Percentiles rank a stretch among this genome's conserved stretches.
Conservation (phyloP, 176 grass and related monocot genomes). For the Echinochloa phyllopogon region DNA sequence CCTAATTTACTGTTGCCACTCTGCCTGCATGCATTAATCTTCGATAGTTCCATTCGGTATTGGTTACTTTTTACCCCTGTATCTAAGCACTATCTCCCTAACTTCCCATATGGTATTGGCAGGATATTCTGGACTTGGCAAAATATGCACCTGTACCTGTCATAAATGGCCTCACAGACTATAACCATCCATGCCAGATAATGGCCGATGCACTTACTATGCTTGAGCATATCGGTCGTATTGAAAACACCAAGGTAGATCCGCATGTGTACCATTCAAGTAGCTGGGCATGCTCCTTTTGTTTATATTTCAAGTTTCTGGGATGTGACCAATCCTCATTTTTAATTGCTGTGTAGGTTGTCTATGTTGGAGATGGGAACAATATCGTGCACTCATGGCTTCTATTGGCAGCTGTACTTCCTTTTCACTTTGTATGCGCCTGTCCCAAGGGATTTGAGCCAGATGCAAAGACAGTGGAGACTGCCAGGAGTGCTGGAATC, state of each 20-base stretch:
- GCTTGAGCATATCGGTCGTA: slow-evolving; percentile 75
- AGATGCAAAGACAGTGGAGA: slow-evolving; percentile 81
- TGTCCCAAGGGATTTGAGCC: slow-evolving; percentile 97
- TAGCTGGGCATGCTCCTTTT: neutral
- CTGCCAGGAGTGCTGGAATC: slow-evolving; percentile 73
- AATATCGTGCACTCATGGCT: slow-evolving; percentile 99
- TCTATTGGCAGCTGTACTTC: slow-evolving; percentile 78
- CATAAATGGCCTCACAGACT: slow-evolving; percentile 92
- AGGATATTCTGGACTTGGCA: slow-evolving; percentile 98
- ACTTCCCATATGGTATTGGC: slow-evolving; percentile 46
- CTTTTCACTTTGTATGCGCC: slow-evolving; percentile 93
- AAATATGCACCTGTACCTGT: slow-evolving; percentile 86
- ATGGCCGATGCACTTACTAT: slow-evolving; percentile 99
- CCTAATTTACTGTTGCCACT: slow-evolving; percentile 4
- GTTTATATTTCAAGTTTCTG: neutral
- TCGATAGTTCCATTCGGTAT: neutral
- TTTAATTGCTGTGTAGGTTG: slow-evolving; percentile 59
- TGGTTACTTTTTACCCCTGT: neutral
- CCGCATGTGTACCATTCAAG: neutral
- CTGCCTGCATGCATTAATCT: neutral
- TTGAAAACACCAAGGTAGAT: slow-evolving; percentile 89
- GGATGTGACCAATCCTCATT: neutral
- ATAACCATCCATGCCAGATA: slow-evolving; percentile 99
- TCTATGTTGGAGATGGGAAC: slow-evolving; percentile 97
- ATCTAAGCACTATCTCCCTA: neutral